Evolutionary conservation across 1,284 basidiomycete genomes (phyloP).

Genomic region (Sporisorium graminicola): DNA sequence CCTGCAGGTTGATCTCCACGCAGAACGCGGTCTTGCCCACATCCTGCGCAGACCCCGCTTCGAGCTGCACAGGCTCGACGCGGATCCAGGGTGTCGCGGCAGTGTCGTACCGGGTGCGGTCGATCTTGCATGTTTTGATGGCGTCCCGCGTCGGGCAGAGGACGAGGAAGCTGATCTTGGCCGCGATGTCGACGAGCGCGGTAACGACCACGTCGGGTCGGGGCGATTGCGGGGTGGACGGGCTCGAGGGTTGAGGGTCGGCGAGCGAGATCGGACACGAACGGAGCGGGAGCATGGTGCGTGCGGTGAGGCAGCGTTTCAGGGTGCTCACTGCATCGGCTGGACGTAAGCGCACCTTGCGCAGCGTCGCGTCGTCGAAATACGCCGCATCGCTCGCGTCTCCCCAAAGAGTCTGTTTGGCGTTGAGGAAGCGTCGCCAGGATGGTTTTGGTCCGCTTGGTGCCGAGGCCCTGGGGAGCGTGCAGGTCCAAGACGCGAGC

Average conservation of each 20-base stretch:
- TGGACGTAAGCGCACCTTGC: constrained; percentile 19
- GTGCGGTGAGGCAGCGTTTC: constrained; percentile 22
- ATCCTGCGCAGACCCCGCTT: background rate
- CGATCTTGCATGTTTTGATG: constrained; percentile 33
- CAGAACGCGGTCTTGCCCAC: constrained; percentile 6
- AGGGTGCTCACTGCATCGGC: constrained; percentile 21
- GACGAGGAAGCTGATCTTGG: constrained; percentile 27
- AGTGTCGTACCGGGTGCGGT: constrained; percentile 20
- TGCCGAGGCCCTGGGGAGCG: background rate
- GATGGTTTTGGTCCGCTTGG: constrained; percentile 1
- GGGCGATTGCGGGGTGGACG: constrained; percentile 1
- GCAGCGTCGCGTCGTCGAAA: constrained; percentile 12
- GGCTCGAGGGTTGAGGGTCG: background rate
- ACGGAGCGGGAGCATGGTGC: constrained; percentile 24
- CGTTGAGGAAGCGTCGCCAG: constrained; percentile 15
- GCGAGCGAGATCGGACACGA: constrained; percentile 17
- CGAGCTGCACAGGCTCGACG: constrained; percentile 8
- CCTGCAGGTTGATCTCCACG: constrained; percentile 25
- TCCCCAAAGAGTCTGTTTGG: constrained; percentile 3
- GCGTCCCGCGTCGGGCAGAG: constrained; percentile 10
- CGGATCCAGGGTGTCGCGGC: constrained; percentile 25
- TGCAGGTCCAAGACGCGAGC: constrained; percentile 33
- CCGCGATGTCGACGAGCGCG: constrained; percentile 22
- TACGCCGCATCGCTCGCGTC: background rate
- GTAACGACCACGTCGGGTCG: constrained; percentile 17